Evolutionary conservation across 2,329 filamentous ascomycete genomes (phyloP).

Genomic region (Penicillium sp.): DNA sequence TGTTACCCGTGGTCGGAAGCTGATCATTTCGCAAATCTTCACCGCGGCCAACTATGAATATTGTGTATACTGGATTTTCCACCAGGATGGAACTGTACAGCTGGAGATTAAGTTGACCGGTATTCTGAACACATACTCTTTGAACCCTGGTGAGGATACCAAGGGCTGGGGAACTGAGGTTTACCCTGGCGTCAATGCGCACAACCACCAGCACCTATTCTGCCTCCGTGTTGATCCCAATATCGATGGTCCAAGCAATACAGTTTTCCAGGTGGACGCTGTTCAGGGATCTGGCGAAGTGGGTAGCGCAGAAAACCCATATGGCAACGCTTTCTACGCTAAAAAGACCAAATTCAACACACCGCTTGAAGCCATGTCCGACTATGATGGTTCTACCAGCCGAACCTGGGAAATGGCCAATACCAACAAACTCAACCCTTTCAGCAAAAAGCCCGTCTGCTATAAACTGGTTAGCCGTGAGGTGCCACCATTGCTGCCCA

Average conservation of each 20-base stretch:
- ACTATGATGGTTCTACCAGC: constrained; percentile 79
- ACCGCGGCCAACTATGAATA: constrained; percentile 98
- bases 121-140: constrained; percentile 87
- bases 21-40: constrained; percentile 89
- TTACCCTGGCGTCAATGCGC: constrained; percentile 87
- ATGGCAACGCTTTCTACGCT: constrained; percentile 89
- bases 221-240: constrained; percentile 86
- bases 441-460: constrained; percentile 79
- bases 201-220: constrained; percentile 96
- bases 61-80: constrained; percentile 84
- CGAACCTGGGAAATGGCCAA: constrained; percentile 93
- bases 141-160: constrained; percentile 79
- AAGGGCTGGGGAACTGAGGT: constrained; percentile 91
- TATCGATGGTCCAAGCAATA: constrained; percentile 83
- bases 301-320: constrained; percentile 79
- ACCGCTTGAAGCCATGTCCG: constrained; percentile 68
- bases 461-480: constrained; percentile 93
- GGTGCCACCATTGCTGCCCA: constrained; percentile 76
- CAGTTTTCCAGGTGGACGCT: constrained; percentile 82
- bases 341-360: constrained; percentile 80
- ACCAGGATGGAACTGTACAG: constrained; percentile 90
- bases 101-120: constrained; percentile 90
- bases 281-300: constrained; percentile 71
- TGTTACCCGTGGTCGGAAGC: constrained; percentile 82
- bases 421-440: constrained; percentile 78